These are phyloP conservation scores for Eucalyptus curtisii DNA, from an alignment of 345 rosid species.

Conservation along the genomic window DNA sequence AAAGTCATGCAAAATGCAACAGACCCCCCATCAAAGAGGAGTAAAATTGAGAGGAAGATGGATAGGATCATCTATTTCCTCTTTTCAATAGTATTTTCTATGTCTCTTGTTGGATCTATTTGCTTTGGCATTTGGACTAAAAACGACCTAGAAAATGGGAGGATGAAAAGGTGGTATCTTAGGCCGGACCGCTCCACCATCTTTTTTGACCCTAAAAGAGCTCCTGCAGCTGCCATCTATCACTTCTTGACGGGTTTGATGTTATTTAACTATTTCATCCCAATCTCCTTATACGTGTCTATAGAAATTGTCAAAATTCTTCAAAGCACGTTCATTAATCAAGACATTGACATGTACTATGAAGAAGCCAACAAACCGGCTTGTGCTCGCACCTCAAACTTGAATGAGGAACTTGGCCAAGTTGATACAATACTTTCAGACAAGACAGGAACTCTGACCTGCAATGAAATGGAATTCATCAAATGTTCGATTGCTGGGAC, in stretches of 20 bases:
- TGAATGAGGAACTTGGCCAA: conserved; percentile 92
- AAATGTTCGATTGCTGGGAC: conserved; percentile 84
- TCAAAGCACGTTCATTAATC: conserved; percentile 76
- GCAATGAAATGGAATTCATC: conserved; percentile 95
- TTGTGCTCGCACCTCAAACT: conserved; percentile 76
- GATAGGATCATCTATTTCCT: conserved; percentile 57
- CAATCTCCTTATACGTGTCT: conserved; percentile 79
- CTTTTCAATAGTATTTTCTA: conserved; percentile 34
- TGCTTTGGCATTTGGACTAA: conserved; percentile 55
- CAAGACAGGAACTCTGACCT: conserved; percentile 90
- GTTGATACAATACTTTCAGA: conserved; percentile 84
- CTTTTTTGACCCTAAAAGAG: conserved; percentile 54
- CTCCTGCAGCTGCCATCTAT: conserved; percentile 32
- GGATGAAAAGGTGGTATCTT: conserved; percentile 86
- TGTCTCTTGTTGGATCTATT: conserved; percentile 62
- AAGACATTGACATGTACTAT: conserved; percentile 64
- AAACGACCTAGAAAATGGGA: conserved; percentile 42
- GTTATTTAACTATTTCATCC: conserved; percentile 63
- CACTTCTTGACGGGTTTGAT: conserved; percentile 62
- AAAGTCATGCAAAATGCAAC: conserved; percentile 80
- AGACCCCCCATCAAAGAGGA: conserved; percentile 73
- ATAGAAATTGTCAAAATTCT: conserved; percentile 82
- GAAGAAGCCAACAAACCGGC: conserved; percentile 80
- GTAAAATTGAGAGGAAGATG: conserved; percentile 77
- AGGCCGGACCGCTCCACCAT: conserved; percentile 43